These are phyloP conservation scores for Cinnamomum chago DNA, from an alignment of 164 flowering plant species.

Conservation along the genomic window DNA sequence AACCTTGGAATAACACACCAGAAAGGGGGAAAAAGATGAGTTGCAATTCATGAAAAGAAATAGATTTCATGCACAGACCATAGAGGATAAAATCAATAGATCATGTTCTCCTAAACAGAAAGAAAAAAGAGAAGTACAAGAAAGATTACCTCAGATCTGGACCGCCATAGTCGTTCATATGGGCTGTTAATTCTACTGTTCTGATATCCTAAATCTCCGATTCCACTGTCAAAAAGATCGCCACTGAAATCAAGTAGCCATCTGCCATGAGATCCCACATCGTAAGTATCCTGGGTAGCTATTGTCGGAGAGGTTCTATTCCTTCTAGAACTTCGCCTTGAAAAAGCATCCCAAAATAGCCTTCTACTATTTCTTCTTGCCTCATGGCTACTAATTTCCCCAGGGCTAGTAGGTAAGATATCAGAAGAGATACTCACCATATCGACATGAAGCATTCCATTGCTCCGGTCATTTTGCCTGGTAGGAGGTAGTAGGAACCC, in stretches of 20 bases:
- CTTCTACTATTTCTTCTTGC: slow-evolving; percentile 65
- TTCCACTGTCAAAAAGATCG: slow-evolving; percentile 42
- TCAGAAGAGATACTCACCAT: slow-evolving; percentile 56
- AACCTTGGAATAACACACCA: too few species aligned
- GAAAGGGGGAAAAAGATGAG: too few species aligned
- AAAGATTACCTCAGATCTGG: slow-evolving; percentile 66
- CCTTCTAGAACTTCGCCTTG: slow-evolving; percentile 66
- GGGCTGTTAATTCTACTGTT: slow-evolving; percentile 40
- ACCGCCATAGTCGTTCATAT: slow-evolving; percentile 42
- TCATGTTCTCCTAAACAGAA: background rate
- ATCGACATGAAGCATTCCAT: slow-evolving; percentile 57
- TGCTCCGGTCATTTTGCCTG: slow-evolving; percentile 25
- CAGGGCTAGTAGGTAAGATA: slow-evolving; percentile 29
- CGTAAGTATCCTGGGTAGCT: slow-evolving; percentile 42
- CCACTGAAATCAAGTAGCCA: slow-evolving; percentile 67
- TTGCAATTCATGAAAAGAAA: too few species aligned
- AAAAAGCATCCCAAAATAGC: slow-evolving; percentile 80
- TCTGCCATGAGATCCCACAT: slow-evolving; percentile 52
- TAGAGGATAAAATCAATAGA: too few species aligned
- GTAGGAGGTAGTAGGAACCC: slow-evolving; percentile 40
- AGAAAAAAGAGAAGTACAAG: background rate
- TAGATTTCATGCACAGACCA: too few species aligned
- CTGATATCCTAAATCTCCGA: slow-evolving; percentile 36
- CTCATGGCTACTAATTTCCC: slow-evolving; percentile 44
- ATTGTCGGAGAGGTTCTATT: slow-evolving; percentile 43